Percentiles rank a stretch among this genome's conserved stretches.
Evolutionary conservation across 345 rosid genomes (phyloP).

Genomic region (Lepidium didymum): DNA sequence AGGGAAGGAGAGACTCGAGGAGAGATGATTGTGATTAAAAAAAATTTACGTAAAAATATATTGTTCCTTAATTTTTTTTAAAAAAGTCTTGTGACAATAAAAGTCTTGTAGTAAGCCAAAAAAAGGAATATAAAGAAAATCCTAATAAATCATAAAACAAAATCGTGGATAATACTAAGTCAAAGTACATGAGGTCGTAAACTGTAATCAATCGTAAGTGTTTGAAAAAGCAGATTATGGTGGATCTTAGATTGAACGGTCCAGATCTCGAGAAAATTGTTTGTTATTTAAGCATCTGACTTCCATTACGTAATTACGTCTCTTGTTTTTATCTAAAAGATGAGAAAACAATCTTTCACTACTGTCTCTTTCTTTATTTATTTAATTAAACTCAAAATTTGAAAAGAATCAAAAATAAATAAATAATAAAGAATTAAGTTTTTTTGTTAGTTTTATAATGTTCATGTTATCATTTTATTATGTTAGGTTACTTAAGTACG

Average conservation of each 20-base stretch:
- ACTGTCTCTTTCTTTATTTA: not conserved
- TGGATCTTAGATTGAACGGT: slow-evolving; percentile 6
- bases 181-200: not conserved
- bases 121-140: not conserved
- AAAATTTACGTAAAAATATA: too few relatives aligned
- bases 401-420: too few relatives aligned
- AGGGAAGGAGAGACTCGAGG: too few relatives aligned
- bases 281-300: slow-evolving; percentile 5
- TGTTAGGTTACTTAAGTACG: too few relatives aligned
- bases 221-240: not conserved
- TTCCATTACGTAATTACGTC: slow-evolving; percentile 11
- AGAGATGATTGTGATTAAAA: too few relatives aligned
- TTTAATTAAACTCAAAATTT: not conserved
- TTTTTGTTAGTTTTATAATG: too few relatives aligned
- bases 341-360: too few relatives aligned
- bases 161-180: not conserved
- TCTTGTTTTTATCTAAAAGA: not conserved
- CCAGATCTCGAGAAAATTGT: slow-evolving; percentile 11
- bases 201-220: not conserved
- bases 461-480: too few relatives aligned
- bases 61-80: too few relatives aligned
- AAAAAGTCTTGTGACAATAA: too few relatives aligned
- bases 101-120: not conserved
- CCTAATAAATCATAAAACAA: not conserved
- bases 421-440: too few relatives aligned